Conservation (phyloP, 139 green algal species). For the Penium margaritaceum region DNA sequence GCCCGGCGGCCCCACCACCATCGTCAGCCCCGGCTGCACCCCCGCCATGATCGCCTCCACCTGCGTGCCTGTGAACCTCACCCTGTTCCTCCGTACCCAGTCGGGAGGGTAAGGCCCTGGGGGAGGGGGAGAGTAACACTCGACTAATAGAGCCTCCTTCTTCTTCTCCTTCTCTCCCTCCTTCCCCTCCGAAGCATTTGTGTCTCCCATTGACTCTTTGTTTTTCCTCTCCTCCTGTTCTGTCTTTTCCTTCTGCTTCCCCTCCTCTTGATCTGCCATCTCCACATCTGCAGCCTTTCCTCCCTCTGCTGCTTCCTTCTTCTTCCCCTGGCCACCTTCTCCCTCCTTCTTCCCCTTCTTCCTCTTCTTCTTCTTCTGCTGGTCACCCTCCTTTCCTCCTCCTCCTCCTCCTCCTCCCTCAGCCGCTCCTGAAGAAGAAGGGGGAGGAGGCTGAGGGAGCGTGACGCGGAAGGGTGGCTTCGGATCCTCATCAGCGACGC, state of each 20-base stretch:
- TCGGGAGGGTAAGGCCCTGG: conserved; percentile 83
- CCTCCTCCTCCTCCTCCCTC: background rate
- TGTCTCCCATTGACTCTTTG: background rate
- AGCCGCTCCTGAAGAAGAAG: background rate
- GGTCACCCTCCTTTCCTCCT: background rate
- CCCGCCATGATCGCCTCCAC: conserved; percentile 71
- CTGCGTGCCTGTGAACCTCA: conserved; percentile 84
- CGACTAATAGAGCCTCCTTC: conserved; percentile 27
- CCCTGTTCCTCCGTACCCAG: conserved; percentile 65
- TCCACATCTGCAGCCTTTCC: background rate
- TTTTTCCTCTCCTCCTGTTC: background rate
- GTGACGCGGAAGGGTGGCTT: conserved; percentile 76
- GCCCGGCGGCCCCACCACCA: conserved; percentile 91
- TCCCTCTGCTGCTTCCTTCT: background rate
- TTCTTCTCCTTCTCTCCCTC: background rate
- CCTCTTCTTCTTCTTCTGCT: conserved; percentile 17
- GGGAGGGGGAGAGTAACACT: conserved; percentile 71
- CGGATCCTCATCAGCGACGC: conserved; percentile 1
- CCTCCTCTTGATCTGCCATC: background rate
- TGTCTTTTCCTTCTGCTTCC: background rate
- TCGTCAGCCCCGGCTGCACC: conserved; percentile 82
- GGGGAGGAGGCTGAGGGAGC: conserved; percentile 47
- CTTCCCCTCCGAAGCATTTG: background rate
- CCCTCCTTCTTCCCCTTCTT: background rate
- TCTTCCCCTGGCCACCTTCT: background rate